Conservation (phyloP, 2,329 filamentous ascomycete genomes). For the Diplodia sapinea region DNA sequence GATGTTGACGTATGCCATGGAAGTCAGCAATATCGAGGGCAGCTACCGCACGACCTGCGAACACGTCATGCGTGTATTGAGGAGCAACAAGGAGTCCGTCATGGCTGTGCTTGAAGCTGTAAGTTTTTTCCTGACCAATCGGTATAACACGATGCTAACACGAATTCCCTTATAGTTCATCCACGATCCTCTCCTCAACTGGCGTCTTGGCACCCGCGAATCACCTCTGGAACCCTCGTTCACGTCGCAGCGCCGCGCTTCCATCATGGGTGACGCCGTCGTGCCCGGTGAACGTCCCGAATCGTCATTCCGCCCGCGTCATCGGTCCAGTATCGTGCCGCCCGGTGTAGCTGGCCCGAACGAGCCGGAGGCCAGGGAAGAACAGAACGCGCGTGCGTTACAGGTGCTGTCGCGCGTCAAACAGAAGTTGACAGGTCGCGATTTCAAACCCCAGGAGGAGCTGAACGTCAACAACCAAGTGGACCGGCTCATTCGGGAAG, state of each 20-base stretch:
- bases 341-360: constrained; percentile 38
- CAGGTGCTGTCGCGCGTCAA: constrained; percentile 91
- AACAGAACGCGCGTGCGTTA: constrained; percentile 89
- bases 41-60: constrained; percentile 98
- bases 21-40: constrained; percentile 99
- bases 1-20: constrained; percentile 99
- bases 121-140: constrained; percentile 53
- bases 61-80: constrained; percentile 94
- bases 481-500: constrained; percentile 91
- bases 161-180: constrained; percentile 72
- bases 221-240: constrained; percentile 66
- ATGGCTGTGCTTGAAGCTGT: constrained; percentile 98
- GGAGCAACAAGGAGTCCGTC: constrained; percentile 96
- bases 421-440: constrained; percentile 92
- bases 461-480: constrained; percentile 86
- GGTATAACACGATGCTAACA: constrained; percentile 35
- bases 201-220: constrained; percentile 76
- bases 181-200: constrained; percentile 97
- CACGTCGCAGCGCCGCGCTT: constrained; percentile 65
- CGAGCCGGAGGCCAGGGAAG: constrained; percentile 65
- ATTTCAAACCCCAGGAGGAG: constrained; percentile 88
- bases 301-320: constrained; percentile 44
- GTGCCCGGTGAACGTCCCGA: constrained; percentile 43
- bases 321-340: constrained; percentile 45
- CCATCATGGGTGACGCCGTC: constrained; percentile 59